Base-by-base conservation (phyloP, 176 grass and related monocot species). In the Triticum aestivum region DNA sequence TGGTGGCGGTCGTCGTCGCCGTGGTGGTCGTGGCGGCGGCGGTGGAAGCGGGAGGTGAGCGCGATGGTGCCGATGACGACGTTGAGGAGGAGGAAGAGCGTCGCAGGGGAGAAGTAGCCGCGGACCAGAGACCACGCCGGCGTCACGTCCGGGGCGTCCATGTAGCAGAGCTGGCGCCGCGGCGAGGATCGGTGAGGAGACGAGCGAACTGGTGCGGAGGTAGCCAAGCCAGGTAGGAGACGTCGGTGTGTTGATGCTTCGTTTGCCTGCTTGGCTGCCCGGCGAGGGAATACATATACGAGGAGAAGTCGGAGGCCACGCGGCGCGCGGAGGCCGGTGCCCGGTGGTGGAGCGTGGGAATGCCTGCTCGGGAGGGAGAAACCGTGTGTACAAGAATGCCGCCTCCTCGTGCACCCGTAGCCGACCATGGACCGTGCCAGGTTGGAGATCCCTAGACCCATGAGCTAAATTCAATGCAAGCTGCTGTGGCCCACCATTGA, bases 51-150 rank as follows among this genome's bases (percentile, higher is more conserved):
- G 51, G 93, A 95, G 49, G 90, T 92, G 83, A 98, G 82, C 59
- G 89, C 86, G 91, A 98, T 98, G 84, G 93, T 95, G 78, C 84
- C 90, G 87, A 98, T 91, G 82, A 95, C 93, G 35, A 94, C 24
- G 86, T 98, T 98, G 68, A 95, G 86, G 10, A 98, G 69, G 47
- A 98, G 15, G 85, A 98, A 98, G 27, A 98, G 93, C n/a, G 47
- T 91, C n/a, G 82, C 69, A 9, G 93, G 91, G 45, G 91, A 87
- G 72, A 95, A 87, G 87, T 86, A 95, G 32, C 88, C 88, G 14
- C 78, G 82, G 23, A 92, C 6, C 24, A 86, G 79, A 34, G 78
- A 82, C 96, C 91, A 93, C 29, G 84, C 54, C 75, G 59, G 32
- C 49, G 83, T 45, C 10, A 83, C 75, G 69, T 64, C 83, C 30